Percentiles rank a stretch among this genome's conserved stretches.
phyloP scores from a whole-genome alignment of 2,329 filamentous ascomycete species.

The Pseudogymnoascus sp. region DNA sequence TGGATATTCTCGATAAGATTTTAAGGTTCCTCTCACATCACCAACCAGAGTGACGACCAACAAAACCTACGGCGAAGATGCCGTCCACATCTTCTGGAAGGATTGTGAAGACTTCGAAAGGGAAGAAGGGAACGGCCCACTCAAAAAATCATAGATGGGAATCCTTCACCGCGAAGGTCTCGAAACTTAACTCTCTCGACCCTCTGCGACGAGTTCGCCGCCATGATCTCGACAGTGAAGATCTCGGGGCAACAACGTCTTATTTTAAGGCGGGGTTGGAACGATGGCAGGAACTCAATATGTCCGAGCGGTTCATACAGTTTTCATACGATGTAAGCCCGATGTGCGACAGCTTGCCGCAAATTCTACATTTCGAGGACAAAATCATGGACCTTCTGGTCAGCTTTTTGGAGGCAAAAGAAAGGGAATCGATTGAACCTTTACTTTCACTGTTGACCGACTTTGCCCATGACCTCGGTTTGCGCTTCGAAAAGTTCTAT shows the following conservation, averaged over 20 bases:
- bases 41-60: slow-evolving; percentile 10
- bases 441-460: slow-evolving; percentile 82
- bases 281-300: slow-evolving; percentile 87
- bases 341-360: slow-evolving; percentile 81
- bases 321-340: slow-evolving; percentile 72
- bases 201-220: slow-evolving; percentile 84
- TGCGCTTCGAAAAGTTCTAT: slow-evolving; percentile 84
- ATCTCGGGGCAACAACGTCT: slow-evolving; percentile 70
- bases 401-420: slow-evolving; percentile 68
- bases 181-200: slow-evolving; percentile 82
- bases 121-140: slow-evolving; percentile 64
- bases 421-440: slow-evolving; percentile 77
- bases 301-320: slow-evolving; percentile 70
- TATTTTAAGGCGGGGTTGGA: slow-evolving; percentile 78
- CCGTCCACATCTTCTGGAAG: slow-evolving; percentile 57
- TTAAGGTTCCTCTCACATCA: slow-evolving; percentile 9
- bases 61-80: slow-evolving; percentile 41
- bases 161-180: slow-evolving; percentile 82
- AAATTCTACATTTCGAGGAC: slow-evolving; percentile 85
- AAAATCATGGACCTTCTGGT: slow-evolving; percentile 74
- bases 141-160: slow-evolving; percentile 85
- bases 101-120: slow-evolving; percentile 63
- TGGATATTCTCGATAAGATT: slow-evolving; percentile 12
- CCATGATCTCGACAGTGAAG: slow-evolving; percentile 74
- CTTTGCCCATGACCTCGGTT: slow-evolving; percentile 88